Conservation (phyloP, 2,329 filamentous ascomycete species). For the Curvularia hawaiiensis region DNA sequence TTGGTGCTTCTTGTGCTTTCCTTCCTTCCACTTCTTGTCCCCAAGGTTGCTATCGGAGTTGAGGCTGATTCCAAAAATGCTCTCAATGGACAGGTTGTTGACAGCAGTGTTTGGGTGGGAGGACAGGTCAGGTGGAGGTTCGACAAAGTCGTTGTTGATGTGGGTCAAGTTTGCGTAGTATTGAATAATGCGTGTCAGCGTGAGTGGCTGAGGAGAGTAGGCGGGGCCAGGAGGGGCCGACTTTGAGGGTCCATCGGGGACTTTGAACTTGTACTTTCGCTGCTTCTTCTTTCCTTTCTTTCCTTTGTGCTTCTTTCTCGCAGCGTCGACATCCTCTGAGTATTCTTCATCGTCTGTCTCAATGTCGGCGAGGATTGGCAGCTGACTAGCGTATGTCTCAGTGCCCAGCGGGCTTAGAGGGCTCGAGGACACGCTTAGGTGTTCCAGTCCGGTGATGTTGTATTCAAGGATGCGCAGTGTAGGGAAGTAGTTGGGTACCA, state of each 20-base stretch:
- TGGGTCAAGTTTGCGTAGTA: constrained; percentile 94
- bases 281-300: constrained; percentile 45
- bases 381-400: constrained; percentile 11
- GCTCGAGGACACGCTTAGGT: constrained; percentile 33
- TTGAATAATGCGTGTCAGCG: constrained; percentile 80
- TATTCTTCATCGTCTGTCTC: constrained; percentile 38
- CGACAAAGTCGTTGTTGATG: constrained; percentile 74
- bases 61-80: constrained; percentile 36
- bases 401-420: background rate
- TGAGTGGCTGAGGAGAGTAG: constrained; percentile 83
- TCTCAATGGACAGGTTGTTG: constrained; percentile 17
- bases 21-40: constrained; percentile 63
- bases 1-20: constrained; percentile 66
- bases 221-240: constrained; percentile 80
- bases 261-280: constrained; percentile 54
- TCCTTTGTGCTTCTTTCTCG: constrained; percentile 58
- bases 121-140: constrained; percentile 11
- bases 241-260: constrained; percentile 74
- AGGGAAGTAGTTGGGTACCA: constrained; percentile 93
- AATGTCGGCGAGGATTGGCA: constrained; percentile 11
- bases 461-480: constrained; percentile 91
- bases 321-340: constrained; percentile 50
- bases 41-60: constrained; percentile 36
- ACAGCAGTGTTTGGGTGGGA: background rate
- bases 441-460: constrained; percentile 80